A percentile compares a stretch with the other conserved stretches of the same genome.
phyloP scores from a whole-genome alignment of 108 stramenopile species.

The Stephanodiscus triporus region DNA sequence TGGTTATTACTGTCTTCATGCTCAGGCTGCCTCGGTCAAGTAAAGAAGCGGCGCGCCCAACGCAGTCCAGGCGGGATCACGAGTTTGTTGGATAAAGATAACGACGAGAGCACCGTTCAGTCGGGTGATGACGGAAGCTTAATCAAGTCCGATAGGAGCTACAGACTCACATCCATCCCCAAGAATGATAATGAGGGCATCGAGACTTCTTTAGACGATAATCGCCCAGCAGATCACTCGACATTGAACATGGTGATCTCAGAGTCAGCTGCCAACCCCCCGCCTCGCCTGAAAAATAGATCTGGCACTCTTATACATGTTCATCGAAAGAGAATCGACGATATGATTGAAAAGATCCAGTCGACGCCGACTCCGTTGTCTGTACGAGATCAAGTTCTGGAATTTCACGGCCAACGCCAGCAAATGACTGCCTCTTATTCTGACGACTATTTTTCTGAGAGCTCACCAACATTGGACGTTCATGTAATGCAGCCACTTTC shows the following conservation, averaged over 20 bases:
- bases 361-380: conserved; percentile 5
- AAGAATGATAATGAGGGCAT: background rate
- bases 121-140: background rate
- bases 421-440: background rate
- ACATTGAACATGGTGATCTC: background rate
- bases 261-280: background rate
- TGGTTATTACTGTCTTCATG: conserved; percentile 13
- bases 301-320: background rate
- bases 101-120: background rate
- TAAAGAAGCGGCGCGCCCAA: background rate
- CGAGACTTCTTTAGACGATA: background rate
- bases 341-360: background rate
- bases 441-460: background rate
- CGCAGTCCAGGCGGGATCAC: background rate
- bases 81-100: background rate
- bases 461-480: background rate
- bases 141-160: background rate
- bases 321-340: conserved; percentile 1
- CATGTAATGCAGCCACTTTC: conserved; percentile 12
- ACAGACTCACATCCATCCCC: background rate
- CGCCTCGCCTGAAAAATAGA: conserved; percentile 3
- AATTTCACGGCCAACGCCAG: background rate
- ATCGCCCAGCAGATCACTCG: background rate
- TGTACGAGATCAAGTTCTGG: conserved; percentile 5
- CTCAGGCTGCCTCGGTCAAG: conserved; percentile 2